These are phyloP conservation scores for Trypanosoma rangeli DNA, from an alignment of 208 protist genomes.

Conservation along the genomic window DNA sequence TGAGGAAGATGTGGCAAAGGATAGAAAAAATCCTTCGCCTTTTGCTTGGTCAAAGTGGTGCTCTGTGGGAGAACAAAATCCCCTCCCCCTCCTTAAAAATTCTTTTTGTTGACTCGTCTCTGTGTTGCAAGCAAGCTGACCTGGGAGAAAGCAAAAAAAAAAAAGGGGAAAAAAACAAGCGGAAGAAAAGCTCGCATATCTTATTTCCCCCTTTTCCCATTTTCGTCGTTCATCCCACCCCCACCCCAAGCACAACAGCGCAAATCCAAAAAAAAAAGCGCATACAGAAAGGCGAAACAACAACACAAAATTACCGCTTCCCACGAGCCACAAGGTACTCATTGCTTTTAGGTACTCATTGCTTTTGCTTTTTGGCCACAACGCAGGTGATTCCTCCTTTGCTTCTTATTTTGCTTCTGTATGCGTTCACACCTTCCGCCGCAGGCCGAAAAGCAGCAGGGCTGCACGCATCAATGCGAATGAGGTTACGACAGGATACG, in stretches of 20 bases:
- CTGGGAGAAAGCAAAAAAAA: not conserved
- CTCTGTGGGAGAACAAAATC: not conserved
- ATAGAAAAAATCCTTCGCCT: not conserved
- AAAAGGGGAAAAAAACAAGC: not conserved
- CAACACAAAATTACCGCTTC: too few species aligned
- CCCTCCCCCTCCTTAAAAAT: not conserved
- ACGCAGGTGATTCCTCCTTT: not conserved
- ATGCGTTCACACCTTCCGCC: not conserved
- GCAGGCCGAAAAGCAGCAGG: slow-evolving; percentile 1
- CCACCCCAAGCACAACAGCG: too few species aligned
- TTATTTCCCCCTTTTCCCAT: not conserved
- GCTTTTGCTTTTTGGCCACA: not conserved
- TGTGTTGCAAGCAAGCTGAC: not conserved
- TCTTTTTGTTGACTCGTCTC: not conserved
- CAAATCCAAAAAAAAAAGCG: too few species aligned
- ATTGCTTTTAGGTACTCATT: too few species aligned
- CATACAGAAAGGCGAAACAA: too few species aligned
- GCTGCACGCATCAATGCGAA: slow-evolving; percentile 5
- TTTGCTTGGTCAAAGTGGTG: not conserved
- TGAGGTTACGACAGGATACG: slow-evolving; percentile 39
- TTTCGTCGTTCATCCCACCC: too few species aligned
- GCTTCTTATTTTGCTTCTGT: not conserved
- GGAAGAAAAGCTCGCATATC: not conserved
- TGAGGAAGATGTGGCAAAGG: not conserved
- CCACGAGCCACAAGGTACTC: too few species aligned